A percentile compares a stretch with the other conserved stretches of the same genome.
Evolutionary conservation across 805 yeast genomes (phyloP).

Genomic region (Lipomyces chichibuensis): DNA sequence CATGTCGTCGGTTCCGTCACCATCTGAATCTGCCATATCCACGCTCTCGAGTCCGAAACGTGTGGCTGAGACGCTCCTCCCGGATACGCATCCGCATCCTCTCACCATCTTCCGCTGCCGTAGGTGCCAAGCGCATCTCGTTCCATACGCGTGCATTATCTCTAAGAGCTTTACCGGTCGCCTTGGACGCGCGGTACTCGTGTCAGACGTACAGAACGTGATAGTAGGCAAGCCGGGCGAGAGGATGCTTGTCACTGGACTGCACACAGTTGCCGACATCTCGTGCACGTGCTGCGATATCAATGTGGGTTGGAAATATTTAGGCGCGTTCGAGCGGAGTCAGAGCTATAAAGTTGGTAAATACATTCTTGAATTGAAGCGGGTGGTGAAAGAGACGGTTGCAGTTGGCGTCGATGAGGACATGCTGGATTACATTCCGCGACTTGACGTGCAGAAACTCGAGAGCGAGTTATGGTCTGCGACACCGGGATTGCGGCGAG

Average conservation of each 20-base stretch:
- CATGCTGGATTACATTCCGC: conserved; percentile 1
- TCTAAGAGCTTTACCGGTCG: conserved; percentile 31
- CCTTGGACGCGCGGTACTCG: conserved; percentile 28
- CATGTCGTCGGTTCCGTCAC: not conserved
- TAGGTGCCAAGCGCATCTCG: conserved; percentile 26
- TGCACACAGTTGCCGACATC: conserved; percentile 57
- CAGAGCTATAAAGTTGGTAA: conserved; percentile 64
- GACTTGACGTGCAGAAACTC: conserved; percentile 1
- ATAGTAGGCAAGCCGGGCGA: conserved; percentile 19
- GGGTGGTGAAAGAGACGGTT: conserved; percentile 21
- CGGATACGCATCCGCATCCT: conserved; percentile 17
- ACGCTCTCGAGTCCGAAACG: not conserved
- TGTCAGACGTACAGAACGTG: conserved; percentile 21
- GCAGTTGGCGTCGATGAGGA: conserved; percentile 2
- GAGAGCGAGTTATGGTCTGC: not conserved
- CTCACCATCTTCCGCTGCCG: conserved; percentile 22
- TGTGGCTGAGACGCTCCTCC: conserved; percentile 7
- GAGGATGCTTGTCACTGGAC: conserved; percentile 56
- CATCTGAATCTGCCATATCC: not conserved
- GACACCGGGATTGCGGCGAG: not conserved
- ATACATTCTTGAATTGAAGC: conserved; percentile 53
- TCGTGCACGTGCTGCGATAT: conserved; percentile 56
- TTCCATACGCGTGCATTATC: conserved; percentile 11
- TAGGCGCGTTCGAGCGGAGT: conserved; percentile 50
- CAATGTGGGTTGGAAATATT: conserved; percentile 66